phyloP scores from a whole-genome alignment of 73 alveolate genomes.

The Paramecium bursaria region DNA sequence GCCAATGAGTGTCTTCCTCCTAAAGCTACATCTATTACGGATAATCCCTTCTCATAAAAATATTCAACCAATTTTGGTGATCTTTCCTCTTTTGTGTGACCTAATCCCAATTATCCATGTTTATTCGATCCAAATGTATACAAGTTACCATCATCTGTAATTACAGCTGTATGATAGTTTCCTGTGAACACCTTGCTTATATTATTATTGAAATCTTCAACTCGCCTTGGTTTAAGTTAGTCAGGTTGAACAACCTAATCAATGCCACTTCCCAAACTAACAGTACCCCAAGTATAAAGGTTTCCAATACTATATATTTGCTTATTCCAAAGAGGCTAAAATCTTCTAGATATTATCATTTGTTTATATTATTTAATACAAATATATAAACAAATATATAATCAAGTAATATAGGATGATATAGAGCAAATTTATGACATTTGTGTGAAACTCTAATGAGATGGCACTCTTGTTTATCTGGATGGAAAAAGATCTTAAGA shows the following conservation, averaged over 20 bases:
- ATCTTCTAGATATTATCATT: too few species aligned
- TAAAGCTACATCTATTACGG: slow-evolving; percentile 15
- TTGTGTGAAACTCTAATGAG: too few species aligned
- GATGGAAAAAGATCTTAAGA: too few species aligned
- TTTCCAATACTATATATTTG: slow-evolving; percentile 36
- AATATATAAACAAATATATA: too few species aligned
- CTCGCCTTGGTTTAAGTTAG: slow-evolving; percentile 40
- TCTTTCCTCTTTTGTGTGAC: background rate
- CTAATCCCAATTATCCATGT: slow-evolving; percentile 51
- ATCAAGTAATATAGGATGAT: too few species aligned
- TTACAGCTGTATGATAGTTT: slow-evolving; percentile 30
- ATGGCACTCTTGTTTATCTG: too few species aligned
- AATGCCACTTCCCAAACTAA: slow-evolving; percentile 56
- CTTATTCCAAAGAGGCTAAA: slow-evolving; percentile 36
- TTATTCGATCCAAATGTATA: slow-evolving; percentile 37
- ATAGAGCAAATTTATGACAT: too few species aligned
- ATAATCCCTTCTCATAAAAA: slow-evolving; percentile 38
- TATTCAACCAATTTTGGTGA: slow-evolving; percentile 45
- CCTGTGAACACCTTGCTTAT: slow-evolving; percentile 33
- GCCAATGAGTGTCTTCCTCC: slow-evolving; percentile 38
- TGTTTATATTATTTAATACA: too few species aligned
- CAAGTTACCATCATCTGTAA: slow-evolving; percentile 52
- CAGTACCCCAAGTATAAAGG: slow-evolving; percentile 51
- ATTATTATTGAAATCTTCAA: slow-evolving; percentile 44
- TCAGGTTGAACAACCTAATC: slow-evolving; percentile 2